These are phyloP conservation scores for Penicillium vulpinum DNA, from an alignment of 2,329 filamentous ascomycete genomes.

Conservation along the genomic window DNA sequence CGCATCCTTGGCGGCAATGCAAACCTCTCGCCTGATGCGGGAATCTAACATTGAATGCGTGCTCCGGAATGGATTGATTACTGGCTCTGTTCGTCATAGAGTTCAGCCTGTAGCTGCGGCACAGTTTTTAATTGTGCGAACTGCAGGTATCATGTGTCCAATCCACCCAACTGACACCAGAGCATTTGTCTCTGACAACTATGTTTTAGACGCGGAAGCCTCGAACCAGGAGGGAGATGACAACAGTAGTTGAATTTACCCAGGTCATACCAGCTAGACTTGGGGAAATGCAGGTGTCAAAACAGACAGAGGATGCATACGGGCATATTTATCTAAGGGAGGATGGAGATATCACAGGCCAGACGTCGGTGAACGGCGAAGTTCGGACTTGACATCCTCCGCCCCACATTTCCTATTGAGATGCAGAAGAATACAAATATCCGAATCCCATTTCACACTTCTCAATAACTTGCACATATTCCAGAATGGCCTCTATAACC, in stretches of 20 bases:
- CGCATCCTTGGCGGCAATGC: neutral
- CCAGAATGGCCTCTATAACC: constrained; percentile 1
- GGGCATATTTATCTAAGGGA: no score
- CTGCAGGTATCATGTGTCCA: neutral
- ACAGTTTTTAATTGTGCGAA: neutral
- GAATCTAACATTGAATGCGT: neutral
- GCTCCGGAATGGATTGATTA: neutral
- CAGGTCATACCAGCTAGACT: neutral
- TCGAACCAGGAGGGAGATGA: neutral
- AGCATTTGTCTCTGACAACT: neutral
- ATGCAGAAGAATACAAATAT: constrained; percentile 2
- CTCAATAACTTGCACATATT: neutral
- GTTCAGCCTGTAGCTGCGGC: neutral
- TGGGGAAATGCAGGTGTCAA: neutral
- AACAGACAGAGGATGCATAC: no score
- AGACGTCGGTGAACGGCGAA: neutral
- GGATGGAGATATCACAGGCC: neutral
- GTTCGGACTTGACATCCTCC: constrained; percentile 5
- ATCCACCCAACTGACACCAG: neutral
- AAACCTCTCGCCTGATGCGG: neutral
- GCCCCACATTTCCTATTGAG: constrained; percentile 9
- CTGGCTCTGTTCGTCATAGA: neutral
- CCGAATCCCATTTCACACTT: neutral
- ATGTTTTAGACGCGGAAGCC: no score
- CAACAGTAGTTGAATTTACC: no score